Conservation (phyloP, 2,329 filamentous ascomycete species). For the Aspergillus luchuensis region DNA sequence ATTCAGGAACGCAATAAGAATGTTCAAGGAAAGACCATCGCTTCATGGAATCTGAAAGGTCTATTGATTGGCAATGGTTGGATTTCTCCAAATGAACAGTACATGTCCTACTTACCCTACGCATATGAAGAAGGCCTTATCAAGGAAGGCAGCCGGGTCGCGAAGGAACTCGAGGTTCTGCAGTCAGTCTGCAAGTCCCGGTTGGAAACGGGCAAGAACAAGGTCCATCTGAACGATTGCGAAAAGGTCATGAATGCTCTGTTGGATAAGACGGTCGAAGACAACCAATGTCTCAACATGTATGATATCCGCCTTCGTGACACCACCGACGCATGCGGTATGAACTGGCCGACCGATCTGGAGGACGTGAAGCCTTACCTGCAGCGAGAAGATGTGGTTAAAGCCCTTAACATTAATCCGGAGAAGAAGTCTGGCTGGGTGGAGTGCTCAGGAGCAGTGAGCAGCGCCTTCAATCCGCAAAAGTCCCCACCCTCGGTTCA, state of each 20-base stretch:
- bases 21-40: conserved; percentile 36
- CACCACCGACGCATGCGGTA: conserved; percentile 79
- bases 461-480: conserved; percentile 66
- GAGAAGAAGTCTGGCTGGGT: conserved; percentile 87
- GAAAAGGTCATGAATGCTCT: conserved; percentile 76
- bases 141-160: conserved; percentile 63
- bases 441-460: conserved; percentile 83
- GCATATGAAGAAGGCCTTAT: conserved; percentile 77
- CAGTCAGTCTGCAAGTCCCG: conserved; percentile 67
- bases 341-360: conserved; percentile 97
- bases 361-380: conserved; percentile 77
- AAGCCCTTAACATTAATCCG: conserved; percentile 77
- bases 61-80: conserved; percentile 96
- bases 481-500: conserved; percentile 73
- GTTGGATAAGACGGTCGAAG: conserved; percentile 62
- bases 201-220: conserved; percentile 59
- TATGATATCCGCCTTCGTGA: conserved; percentile 91
- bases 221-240: conserved; percentile 71
- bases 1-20: conserved; percentile 84
- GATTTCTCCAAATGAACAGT: conserved; percentile 90
- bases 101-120: conserved; percentile 80
- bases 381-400: conserved; percentile 73
- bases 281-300: conserved; percentile 81
- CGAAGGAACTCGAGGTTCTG: conserved; percentile 67
- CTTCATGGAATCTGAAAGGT: conserved; percentile 76